Percentiles rank a stretch among this genome's conserved stretches.
Conservation (phyloP, 805 yeast species). For the Kluyveromyces dobzhanskii region DNA sequence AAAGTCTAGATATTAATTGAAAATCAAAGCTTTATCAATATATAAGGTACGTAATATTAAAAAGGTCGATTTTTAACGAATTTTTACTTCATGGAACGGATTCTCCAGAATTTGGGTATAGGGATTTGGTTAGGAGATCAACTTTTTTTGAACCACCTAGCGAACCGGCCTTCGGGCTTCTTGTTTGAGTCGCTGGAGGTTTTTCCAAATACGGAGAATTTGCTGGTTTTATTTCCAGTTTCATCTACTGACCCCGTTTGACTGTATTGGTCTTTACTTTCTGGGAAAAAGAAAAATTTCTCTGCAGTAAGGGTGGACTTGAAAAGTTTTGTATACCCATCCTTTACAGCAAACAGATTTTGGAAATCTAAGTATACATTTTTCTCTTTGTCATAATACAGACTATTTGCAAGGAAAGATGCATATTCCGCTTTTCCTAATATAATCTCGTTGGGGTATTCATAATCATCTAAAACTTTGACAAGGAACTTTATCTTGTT, state of each 20-base stretch:
- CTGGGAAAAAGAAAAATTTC: background rate
- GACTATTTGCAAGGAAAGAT: slow-evolving; percentile 9
- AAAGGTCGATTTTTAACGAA: background rate
- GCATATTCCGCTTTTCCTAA: slow-evolving; percentile 15
- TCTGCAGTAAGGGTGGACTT: background rate
- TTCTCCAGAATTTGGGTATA: background rate
- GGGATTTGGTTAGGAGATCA: background rate
- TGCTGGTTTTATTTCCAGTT: background rate
- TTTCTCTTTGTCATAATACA: slow-evolving; percentile 10
- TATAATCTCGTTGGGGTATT: slow-evolving; percentile 16
- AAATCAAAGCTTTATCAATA: background rate
- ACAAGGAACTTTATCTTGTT: slow-evolving; percentile 19
- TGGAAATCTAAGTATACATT: slow-evolving; percentile 9
- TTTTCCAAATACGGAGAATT: background rate
- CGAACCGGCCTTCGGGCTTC: background rate
- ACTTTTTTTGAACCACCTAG: slow-evolving; percentile 7
- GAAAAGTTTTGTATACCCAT: slow-evolving; percentile 8
- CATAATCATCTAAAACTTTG: slow-evolving; percentile 20
- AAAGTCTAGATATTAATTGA: slow-evolving; percentile 2
- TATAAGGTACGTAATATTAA: background rate
- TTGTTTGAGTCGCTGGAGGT: background rate
- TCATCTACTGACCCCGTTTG: background rate
- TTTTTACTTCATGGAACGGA: no score
- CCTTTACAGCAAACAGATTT: slow-evolving; percentile 7
- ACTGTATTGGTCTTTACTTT: background rate